Percentiles rank a stretch among this genome's conserved stretches.
These are phyloP conservation scores for Wickerhamiella dianesei DNA, from an alignment of 805 yeast genomes.

Conservation along the genomic window DNA sequence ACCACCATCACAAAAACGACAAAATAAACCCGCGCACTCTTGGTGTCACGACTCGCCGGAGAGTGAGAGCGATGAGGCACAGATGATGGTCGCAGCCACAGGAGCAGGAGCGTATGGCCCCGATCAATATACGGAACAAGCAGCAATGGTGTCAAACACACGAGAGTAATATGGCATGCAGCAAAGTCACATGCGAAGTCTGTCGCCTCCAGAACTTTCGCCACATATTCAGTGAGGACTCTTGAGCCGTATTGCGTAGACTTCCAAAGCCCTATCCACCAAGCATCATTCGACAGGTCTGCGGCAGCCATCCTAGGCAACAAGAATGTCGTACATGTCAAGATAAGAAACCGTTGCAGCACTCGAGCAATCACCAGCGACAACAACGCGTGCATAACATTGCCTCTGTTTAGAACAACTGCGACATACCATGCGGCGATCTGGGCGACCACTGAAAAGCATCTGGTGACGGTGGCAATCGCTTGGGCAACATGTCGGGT, in stretches of 20 bases:
- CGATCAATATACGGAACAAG: slow-evolving; percentile 70
- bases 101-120: slow-evolving; percentile 85
- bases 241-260: slow-evolving; percentile 70
- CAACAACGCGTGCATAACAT: slow-evolving; percentile 42
- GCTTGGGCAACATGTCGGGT: slow-evolving; percentile 1
- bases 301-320: slow-evolving; percentile 47
- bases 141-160: slow-evolving; percentile 69
- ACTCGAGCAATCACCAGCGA: slow-evolving; percentile 46
- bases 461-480: slow-evolving; percentile 45
- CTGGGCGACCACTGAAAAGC: slow-evolving; percentile 39
- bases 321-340: slow-evolving; percentile 29
- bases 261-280: slow-evolving; percentile 39
- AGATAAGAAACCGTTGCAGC: slow-evolving; percentile 46
- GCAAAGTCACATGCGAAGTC: slow-evolving; percentile 86
- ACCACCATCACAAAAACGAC: slow-evolving; percentile 3
- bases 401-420: slow-evolving; percentile 58
- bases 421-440: slow-evolving; percentile 45
- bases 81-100: slow-evolving; percentile 87
- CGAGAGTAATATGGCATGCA: slow-evolving; percentile 66
- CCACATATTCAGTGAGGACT: slow-evolving; percentile 70
- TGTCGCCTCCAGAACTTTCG: slow-evolving; percentile 74
- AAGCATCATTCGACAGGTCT: slow-evolving; percentile 50
- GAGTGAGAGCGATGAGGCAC: slow-evolving; percentile 66
- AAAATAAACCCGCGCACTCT: slow-evolving; percentile 8
- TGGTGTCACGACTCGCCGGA: slow-evolving; percentile 56